Evolutionary conservation across 2,329 filamentous ascomycete genomes (phyloP), one percentile per base, ranked within the genome.

Genomic region (Stachybotrys chartarum): DNA sequence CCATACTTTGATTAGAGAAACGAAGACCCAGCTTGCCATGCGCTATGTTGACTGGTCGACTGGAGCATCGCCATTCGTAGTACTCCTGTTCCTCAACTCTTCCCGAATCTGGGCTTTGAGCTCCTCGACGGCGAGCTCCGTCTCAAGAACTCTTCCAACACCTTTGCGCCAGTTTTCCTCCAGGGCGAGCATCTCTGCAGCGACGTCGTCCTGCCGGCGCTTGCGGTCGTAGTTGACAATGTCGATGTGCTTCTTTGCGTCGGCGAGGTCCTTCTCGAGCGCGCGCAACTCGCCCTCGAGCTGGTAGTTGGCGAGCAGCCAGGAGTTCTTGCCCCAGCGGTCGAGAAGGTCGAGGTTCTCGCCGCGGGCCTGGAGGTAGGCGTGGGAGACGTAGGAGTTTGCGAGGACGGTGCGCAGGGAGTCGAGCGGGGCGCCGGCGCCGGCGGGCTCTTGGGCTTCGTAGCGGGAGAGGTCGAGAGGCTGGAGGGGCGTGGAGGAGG

Each of bases 221-320:
- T 87, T 85, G 56, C 94, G 79, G 64, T 82, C 77, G 57, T 86
- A 76, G 61, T 92, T 91, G 10, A 94, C 77, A 44, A 81, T 68
- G 67, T 97, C 91, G 51, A 91, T 81, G 60, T 88, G 84, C 56
- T 80, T 78, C 69, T 85, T 86, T 18, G 81, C 75, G 45, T 77
- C 79, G 14, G 84, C 85, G 52, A 97, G 77, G 64, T 96, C 91
- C 49, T 78, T 77, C 77, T 97, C 93, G 30, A 95, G 66, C 12
- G 70, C 70, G 52, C 80, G 79, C 24, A 73, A 62, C 47, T 90
- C 81, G 48, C 83, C 82, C 72, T 97, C 93, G 18, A 91, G 71
- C 61, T 89, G 84, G 63, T 86, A 83, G 71, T 99, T 99, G 6
- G 84, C 84, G 8, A 96, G 81, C 55, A 99, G 78, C 93, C 94